Base-by-base conservation (phyloP, 768 basidiomycete species). In the Lyophyllum decastes region DNA sequence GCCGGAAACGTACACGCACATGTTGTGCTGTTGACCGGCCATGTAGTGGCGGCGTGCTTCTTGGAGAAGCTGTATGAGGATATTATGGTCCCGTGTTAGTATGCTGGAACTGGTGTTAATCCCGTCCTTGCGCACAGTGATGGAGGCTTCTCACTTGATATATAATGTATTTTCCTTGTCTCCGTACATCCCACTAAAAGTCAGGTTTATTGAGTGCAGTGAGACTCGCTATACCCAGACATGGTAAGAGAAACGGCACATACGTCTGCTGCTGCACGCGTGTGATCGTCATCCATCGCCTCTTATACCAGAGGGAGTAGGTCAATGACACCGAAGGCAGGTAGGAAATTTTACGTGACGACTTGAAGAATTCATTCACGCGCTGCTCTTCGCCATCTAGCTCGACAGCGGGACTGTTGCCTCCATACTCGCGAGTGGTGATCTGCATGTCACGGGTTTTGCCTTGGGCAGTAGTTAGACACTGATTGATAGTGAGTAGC, bases 361-460 rank as follows among this genome's bases (percentile, higher is more conserved):
- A 45, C 35, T 61, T 48, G 19, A 53, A 52, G 49, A 64, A 45
- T 24, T 41, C 38, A 19, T 52, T 49, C 21, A 57, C 49, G 33
- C 59, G 33, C 3, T 66, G 58, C n/a, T 73, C 68, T 5, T 73
- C 69, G 11, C 69, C 71, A 22, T 69, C 61, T 16, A 74, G 44
- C 14, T 66, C 38, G 17, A 74, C 54, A 0, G 64, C 61, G 17
- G 69, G 60, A 25, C 68, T 68, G 40, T 65, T 65, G 0, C 66
- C 55, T 14, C 56, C 67, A 61, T 59, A 68, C 68, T 59, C 66
- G 43, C 5, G 55, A 4, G 81, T 84, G 63, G 73, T 80, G 49
- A 86, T 73, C 26, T 81, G 71, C 41, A 87, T 73, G 48, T 76
- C 75, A 34, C 81, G 79, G 24, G 78, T 76, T 49, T 72, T 70